phyloP scores from a whole-genome alignment of 208 protist genomes.

The Wallacemonas rigidus region DNA sequence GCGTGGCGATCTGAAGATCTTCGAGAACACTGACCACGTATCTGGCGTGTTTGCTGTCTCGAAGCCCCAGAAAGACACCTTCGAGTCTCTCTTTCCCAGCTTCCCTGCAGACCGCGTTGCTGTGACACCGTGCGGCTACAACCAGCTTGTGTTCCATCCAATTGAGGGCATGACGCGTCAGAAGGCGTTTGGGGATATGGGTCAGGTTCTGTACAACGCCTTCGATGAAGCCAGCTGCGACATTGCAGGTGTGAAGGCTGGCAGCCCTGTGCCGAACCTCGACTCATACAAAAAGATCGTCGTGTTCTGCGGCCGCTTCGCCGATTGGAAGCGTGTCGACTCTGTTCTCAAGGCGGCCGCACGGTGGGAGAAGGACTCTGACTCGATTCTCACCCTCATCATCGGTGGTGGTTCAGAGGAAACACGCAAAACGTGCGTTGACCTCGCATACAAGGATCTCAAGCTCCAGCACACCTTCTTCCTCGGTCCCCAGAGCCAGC shows the following conservation, averaged over 20 bases:
- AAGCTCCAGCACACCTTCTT: slow-evolving; percentile 70
- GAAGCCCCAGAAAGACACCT: slow-evolving; percentile 61
- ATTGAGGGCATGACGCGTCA: slow-evolving; percentile 60
- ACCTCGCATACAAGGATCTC: slow-evolving; percentile 67
- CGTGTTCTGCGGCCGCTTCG: slow-evolving; percentile 77
- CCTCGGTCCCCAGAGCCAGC: slow-evolving; percentile 67
- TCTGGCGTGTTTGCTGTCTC: slow-evolving; percentile 70
- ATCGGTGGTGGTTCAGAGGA: slow-evolving; percentile 60
- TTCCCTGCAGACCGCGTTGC: slow-evolving; percentile 65
- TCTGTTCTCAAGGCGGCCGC: slow-evolving; percentile 57
- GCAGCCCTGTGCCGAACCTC: slow-evolving; percentile 47
- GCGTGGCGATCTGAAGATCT: slow-evolving; percentile 50
- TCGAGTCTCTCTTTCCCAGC: slow-evolving; percentile 53
- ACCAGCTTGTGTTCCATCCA: slow-evolving; percentile 71
- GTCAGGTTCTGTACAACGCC: slow-evolving; percentile 60
- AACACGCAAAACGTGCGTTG: slow-evolving; percentile 52
- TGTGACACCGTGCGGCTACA: slow-evolving; percentile 70
- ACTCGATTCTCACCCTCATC: slow-evolving; percentile 63
- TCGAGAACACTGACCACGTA: slow-evolving; percentile 51
- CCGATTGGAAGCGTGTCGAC: slow-evolving; percentile 78
- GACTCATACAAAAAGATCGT: slow-evolving; percentile 64
- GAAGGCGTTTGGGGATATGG: slow-evolving; percentile 58
- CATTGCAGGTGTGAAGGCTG: slow-evolving; percentile 24
- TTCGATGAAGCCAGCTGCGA: slow-evolving; percentile 41
- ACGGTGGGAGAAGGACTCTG: slow-evolving; percentile 54